Evolutionary conservation across 768 basidiomycete genomes (phyloP), one percentile per base, ranked within the genome.

Genomic region (Termitomyces sp.): DNA sequence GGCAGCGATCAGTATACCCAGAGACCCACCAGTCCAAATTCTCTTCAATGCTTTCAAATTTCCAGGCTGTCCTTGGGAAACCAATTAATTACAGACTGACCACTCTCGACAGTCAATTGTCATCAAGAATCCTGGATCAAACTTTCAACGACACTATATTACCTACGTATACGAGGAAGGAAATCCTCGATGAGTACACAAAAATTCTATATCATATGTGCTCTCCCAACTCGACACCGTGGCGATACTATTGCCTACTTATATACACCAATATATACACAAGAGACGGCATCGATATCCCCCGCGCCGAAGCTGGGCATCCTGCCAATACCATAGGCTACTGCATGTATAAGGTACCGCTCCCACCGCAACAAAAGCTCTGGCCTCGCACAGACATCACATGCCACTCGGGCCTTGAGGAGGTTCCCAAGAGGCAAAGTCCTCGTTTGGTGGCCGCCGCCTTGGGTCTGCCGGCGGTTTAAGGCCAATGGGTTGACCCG

Each of bases 401-500:
- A 56, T 50, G 30, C 48, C 55, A 28, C 38, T 53, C 17, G 53
- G 37, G 8, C 50, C 50, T 47, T 56, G 50, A 5, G 45, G 52
- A 33, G 52, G 40, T 45, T 55, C 60, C 57, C 50, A 53, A 51
- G 54, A 41, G 21, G 15, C 7, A 35, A 41, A 46, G 30, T 46
- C 50, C 19, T 56, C 47, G 6, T 26, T 54, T 57, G 61, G 61
- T 19, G 61, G 58, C 14, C 61, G 61, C 41, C 58, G 52, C 21
- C 61, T 58, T 10, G 61, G 61, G 35, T 62, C 61, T 9, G 61
- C 56, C 17, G 58, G 56, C 50, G 28, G 49, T 26, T 43, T 58
- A 37, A 59, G 21, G 31, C 28, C 33, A 31, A 21, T 21, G 14
- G 46, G 50, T 6, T 49, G 54, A 3, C 8, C 37, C 26, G 31